These are phyloP conservation scores for Xylariaceae sp. DNA, from an alignment of 2,329 filamentous ascomycete species.

Conservation along the genomic window DNA sequence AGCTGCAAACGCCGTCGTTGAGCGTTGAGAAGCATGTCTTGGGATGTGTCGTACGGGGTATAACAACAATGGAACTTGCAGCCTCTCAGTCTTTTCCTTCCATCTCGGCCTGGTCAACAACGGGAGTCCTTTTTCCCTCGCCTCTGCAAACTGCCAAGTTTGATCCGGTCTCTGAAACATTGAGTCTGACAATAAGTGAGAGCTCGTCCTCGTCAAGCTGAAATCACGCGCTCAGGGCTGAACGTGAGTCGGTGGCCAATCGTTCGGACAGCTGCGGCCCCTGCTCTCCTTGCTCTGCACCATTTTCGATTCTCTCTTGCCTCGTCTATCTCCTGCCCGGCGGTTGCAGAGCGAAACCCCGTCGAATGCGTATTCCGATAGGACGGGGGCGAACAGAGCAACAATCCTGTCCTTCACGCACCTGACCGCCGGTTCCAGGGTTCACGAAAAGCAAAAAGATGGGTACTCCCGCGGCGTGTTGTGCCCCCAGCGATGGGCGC, in stretches of 20 bases:
- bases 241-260: conserved; percentile 14
- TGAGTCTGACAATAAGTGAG: conserved; percentile 28
- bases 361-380: conserved; percentile 19
- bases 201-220: conserved; percentile 22
- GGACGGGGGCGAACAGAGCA: conserved; percentile 18
- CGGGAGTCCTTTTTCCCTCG: conserved; percentile 15
- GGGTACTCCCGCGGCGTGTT: conserved; percentile 36
- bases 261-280: conserved; percentile 14
- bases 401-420: conserved; percentile 19
- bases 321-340: conserved; percentile 19
- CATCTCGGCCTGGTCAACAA: conserved; percentile 13
- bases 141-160: conserved; percentile 22
- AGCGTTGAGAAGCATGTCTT: conserved; percentile 13
- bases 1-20: conserved; percentile 18
- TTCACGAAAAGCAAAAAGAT: conserved; percentile 29
- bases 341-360: conserved; percentile 22
- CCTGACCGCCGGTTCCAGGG: conserved; percentile 14
- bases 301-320: conserved; percentile 13
- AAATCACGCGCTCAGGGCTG: conserved; percentile 17
- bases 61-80: conserved; percentile 31
- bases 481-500: conserved; percentile 30
- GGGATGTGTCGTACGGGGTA: conserved; percentile 27
- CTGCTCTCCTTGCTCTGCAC: conserved; percentile 9
- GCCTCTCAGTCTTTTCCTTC: conserved; percentile 20
- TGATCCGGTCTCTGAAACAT: conserved; percentile 29